Percentiles rank a stretch among this genome's conserved stretches.
phyloP scores from a whole-genome alignment of 441 rosid genomes.

The Syzygium syzygioides region DNA sequence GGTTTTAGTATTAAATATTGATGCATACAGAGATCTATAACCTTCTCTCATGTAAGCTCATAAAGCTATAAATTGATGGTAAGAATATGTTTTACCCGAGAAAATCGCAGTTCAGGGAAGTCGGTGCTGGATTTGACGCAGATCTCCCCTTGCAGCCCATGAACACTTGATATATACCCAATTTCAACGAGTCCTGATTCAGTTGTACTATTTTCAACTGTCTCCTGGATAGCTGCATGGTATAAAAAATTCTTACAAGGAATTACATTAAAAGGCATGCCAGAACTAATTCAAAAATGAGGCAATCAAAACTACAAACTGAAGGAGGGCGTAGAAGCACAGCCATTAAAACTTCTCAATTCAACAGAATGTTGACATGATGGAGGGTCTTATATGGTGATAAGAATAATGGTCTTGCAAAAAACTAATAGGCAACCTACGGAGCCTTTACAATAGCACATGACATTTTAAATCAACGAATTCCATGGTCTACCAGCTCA shows the following conservation, averaged over 20 bases:
- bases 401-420: background rate
- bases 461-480: background rate
- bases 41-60: background rate
- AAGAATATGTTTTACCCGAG: constrained; percentile 30
- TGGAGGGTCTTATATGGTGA: background rate
- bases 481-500: background rate
- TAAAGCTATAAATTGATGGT: background rate
- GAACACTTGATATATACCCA: constrained; percentile 70
- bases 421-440: background rate
- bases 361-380: background rate
- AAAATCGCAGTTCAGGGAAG: constrained; percentile 79
- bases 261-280: background rate
- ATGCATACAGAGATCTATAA: background rate
- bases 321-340: background rate
- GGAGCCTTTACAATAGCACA: background rate
- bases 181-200: constrained; percentile 55
- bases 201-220: constrained; percentile 29
- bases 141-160: constrained; percentile 81
- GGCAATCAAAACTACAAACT: background rate
- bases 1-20: background rate
- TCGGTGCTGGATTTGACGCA: constrained; percentile 72
- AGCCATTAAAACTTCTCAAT: background rate
- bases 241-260: background rate
- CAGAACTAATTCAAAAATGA: background rate
- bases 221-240: constrained; percentile 42